Evolutionary conservation across 1,284 basidiomycete species (phyloP), one percentile per base, ranked within the genome.

Genomic region (Hymenochaete sp.): DNA sequence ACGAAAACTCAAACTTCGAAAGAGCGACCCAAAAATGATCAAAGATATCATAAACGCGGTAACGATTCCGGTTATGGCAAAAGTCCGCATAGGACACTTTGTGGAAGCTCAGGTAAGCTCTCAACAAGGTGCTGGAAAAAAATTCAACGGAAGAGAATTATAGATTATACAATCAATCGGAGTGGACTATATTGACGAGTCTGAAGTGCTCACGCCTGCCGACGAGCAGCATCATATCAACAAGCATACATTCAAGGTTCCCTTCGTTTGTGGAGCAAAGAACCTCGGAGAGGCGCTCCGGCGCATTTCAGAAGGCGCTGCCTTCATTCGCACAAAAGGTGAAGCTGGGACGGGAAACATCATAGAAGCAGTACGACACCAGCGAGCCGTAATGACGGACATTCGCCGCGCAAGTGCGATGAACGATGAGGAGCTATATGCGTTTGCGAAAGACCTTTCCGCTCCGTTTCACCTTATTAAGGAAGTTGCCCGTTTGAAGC

Each of bases 301-400:
- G 32, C 83, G 95, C 55, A 97, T 99, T 61, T 92, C 89, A 24
- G 95, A 99, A 64, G 96, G 95, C 49, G 96, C 93, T 1, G 90
- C 93, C 7, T 93, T 93, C 72, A 93, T 98, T 65, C 88, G 93
- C 56, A 96, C 93, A 50, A 97, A 96, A 67, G 93, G 96, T 52
- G 90, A 93, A 67, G 95, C 95, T 19, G 95, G 95, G 31, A 98
- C 95, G 0, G 95, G 96, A 32, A 98, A 99, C 63, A 89, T 98
- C 42, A 91, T 98, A 53, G 95, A 98, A 67, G 93, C 92, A 35
- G 95, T 98, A 46, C 80, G 90, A 53, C 95, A 98, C 72, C 82
- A 88, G 58, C 81, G 95, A 45, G 71, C 83, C 19, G 80, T 95
- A 49, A 80, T 71, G 68, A 71, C 79, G 54, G 90, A 93, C 61